phyloP scores from a whole-genome alignment of 208 protist genomes.

The Trypanosoma cruzi region DNA sequence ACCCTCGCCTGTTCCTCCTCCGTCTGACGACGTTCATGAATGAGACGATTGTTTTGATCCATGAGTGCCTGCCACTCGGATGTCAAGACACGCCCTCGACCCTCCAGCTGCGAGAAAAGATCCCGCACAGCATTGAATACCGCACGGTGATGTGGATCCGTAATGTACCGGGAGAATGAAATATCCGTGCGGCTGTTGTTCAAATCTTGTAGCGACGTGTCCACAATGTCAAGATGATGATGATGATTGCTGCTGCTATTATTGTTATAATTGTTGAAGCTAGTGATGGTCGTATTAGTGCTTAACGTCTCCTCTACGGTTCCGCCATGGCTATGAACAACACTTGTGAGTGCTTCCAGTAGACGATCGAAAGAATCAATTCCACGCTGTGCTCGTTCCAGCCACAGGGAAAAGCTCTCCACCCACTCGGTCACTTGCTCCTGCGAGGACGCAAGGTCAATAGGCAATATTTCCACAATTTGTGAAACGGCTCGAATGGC shows the following conservation, averaged over 20 bases:
- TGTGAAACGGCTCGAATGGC: conserved; percentile 24
- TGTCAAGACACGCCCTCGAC: conserved; percentile 23
- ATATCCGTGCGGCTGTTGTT: conserved; percentile 28
- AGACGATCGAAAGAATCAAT: conserved; percentile 18
- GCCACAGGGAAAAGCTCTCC: conserved; percentile 11
- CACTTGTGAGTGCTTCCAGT: conserved; percentile 41
- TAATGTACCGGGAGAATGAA: conserved; percentile 17
- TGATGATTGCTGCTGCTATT: not conserved
- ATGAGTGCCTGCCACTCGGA: conserved; percentile 53
- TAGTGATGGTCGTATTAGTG: not conserved
- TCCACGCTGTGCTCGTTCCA: conserved; percentile 6
- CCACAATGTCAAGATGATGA: conserved; percentile 19
- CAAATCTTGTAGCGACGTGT: conserved; percentile 36
- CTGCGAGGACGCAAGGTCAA: conserved; percentile 10
- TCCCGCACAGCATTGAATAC: conserved; percentile 27
- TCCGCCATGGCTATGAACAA: conserved; percentile 47
- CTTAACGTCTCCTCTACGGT: conserved; percentile 29
- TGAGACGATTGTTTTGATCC: conserved; percentile 52
- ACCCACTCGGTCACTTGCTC: conserved; percentile 18
- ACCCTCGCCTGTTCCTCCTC: conserved; percentile 52
- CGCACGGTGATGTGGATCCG: conserved; percentile 9
- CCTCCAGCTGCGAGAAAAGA: conserved; percentile 30
- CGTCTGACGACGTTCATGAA: conserved; percentile 24
- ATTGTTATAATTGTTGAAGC: not conserved
- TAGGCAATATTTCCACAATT: conserved; percentile 1